Percentiles rank a stretch among this genome's conserved stretches.
These are phyloP conservation scores for Saccharomycopsis synnaedendra DNA, from an alignment of 805 yeast genomes.

Conservation along the genomic window DNA sequence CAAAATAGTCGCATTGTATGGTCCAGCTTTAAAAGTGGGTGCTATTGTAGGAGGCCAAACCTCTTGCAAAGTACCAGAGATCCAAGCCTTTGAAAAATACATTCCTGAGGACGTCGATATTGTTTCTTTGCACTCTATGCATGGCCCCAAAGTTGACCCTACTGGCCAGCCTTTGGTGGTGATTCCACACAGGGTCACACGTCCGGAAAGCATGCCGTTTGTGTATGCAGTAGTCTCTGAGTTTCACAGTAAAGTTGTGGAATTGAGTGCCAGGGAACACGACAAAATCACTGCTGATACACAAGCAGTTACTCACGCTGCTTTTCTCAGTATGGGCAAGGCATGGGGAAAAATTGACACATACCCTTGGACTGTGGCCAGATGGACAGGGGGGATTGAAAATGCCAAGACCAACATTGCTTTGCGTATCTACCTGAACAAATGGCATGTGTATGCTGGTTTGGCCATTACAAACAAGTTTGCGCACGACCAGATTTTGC, in stretches of 20 bases:
- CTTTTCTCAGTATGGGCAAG: conserved; percentile 90
- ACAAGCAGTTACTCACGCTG: conserved; percentile 97
- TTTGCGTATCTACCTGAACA: conserved; percentile 78
- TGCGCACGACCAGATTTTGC: conserved; percentile 84
- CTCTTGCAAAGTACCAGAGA: conserved; percentile 86
- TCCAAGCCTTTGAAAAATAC: conserved; percentile 66
- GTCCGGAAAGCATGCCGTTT: conserved; percentile 33
- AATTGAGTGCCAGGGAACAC: conserved; percentile 76
- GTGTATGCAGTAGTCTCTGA: conserved; percentile 60
- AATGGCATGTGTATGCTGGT: conserved; percentile 98
- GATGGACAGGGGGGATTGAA: conserved; percentile 90
- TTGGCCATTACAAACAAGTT: conserved; percentile 91
- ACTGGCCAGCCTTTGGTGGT: conserved; percentile 89
- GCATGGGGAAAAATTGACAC: conserved; percentile 81
- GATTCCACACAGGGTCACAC: conserved; percentile 57
- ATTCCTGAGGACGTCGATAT: conserved; percentile 76
- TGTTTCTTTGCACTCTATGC: conserved; percentile 81
- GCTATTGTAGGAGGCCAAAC: conserved; percentile 98
- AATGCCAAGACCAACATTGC: conserved; percentile 94
- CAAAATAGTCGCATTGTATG: conserved; percentile 62
- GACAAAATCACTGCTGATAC: conserved; percentile 96
- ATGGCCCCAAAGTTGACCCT: conserved; percentile 86
- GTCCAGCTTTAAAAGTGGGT: conserved; percentile 79
- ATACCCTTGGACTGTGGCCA: conserved; percentile 79
- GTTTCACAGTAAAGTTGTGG: conserved; percentile 66